Evolutionary conservation across 208 protist genomes (phyloP).

Genomic region (Porcisia deanei): DNA sequence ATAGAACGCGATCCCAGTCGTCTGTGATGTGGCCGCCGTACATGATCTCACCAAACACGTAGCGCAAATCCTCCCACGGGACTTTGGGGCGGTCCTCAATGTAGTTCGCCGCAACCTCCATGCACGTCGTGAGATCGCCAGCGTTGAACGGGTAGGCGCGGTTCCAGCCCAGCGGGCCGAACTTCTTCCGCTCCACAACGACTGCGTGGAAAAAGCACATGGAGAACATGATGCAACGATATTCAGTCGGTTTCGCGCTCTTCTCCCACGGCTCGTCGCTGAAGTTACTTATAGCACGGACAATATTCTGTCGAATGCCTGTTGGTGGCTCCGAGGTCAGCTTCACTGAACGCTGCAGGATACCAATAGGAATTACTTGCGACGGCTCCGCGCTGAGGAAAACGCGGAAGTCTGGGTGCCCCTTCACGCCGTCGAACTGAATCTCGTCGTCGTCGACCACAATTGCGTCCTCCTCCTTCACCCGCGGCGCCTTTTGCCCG

Average conservation of each 20-base stretch:
- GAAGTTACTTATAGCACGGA: slow-evolving; percentile 96
- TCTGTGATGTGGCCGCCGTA: slow-evolving; percentile 99
- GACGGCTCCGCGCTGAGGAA: slow-evolving; percentile 98
- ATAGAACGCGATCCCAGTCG: slow-evolving; percentile 98
- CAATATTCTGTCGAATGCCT: slow-evolving; percentile 97
- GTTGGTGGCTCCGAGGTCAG: slow-evolving; percentile 98
- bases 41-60: slow-evolving; percentile 99
- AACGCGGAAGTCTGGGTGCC: slow-evolving; percentile 96
- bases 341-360: slow-evolving; percentile 98
- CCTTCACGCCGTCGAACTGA: slow-evolving; percentile 89
- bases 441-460: slow-evolving; percentile 89
- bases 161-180: slow-evolving; percentile 98
- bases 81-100: slow-evolving; percentile 97
- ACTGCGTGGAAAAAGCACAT: slow-evolving; percentile 99
- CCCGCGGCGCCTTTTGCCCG: slow-evolving; percentile 19
- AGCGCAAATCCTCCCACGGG: slow-evolving; percentile 98
- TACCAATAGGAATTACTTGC: slow-evolving; percentile 95
- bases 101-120: slow-evolving; percentile 97
- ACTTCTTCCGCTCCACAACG: slow-evolving; percentile 98
- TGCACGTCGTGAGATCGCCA: slow-evolving; percentile 97
- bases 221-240: slow-evolving; percentile 97
- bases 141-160: slow-evolving; percentile 97
- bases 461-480: slow-evolving; percentile 35
- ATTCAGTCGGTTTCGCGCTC: slow-evolving; percentile 96
- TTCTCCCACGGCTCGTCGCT: slow-evolving; percentile 96